Base-by-base conservation (phyloP, 306 rosid species). In the Cicer arietinum region DNA sequence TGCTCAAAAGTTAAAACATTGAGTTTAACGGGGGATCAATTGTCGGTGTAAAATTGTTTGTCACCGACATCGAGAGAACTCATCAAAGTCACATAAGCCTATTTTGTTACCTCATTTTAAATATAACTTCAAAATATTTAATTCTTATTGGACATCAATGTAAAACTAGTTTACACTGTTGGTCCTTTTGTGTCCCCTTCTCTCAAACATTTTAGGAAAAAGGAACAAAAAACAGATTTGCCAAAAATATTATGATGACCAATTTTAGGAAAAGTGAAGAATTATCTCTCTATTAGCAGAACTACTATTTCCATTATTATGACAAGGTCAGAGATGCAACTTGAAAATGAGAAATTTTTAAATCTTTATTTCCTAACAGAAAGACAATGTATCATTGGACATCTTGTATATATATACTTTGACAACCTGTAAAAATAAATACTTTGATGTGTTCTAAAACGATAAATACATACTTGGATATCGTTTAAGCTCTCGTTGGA, bases 401-500 rank as follows among this genome's bases (percentile, higher is more conserved):
- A 54, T 18, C 60, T 18, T 8, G 13, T 35, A 54, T 8, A 8
- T 54, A 54, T 3, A 54, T 3, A 54, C 60, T 54, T 54, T 54
- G 39, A 18, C 62, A 56, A 9, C n/a, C 62, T 56, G n/a, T 9
- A 56, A 54, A 54, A 4, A 3, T 56, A 56, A 7, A 10, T 51
- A 51, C 4, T 51, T 56, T 13, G 7, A 56, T 51, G 14, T 51
- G 20, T 56, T 58, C 66, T 44, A 75, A 18, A 45, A 37, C 17
- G 72, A 39, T 43, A 58, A 22, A 20, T 42, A 74, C 93, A 8
- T 92, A 92, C 99, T 94, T 68, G 99, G 99, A 86, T 94, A 94
- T 82, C 96, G 82, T 79, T 92, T 94, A 77, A 94, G 90, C 85
- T 94, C 99, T 57, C 96, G 84, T 77, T 89, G 97, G 67, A 90